Evolutionary conservation across 1,139 yeast genomes (phyloP).

Genomic region (Wickerhamiella infanticola): DNA sequence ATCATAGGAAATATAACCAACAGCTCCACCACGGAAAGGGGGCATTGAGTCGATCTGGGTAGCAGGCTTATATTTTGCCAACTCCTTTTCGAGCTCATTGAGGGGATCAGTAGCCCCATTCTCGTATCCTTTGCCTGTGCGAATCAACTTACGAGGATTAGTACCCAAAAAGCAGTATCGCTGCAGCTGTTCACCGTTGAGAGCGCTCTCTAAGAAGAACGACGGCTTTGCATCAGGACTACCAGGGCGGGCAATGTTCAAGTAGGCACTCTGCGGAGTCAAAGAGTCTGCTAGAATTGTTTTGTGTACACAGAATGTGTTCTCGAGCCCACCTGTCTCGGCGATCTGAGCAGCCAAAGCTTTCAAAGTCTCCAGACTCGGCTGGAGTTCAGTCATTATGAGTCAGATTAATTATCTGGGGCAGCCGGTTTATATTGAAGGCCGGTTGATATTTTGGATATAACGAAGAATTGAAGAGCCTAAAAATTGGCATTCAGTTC

Average conservation of each 20-base stretch:
- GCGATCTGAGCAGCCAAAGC: constrained; percentile 24
- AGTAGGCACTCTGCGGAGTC: constrained; percentile 81
- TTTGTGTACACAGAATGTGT: constrained; percentile 62
- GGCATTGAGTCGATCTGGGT: constrained; percentile 42
- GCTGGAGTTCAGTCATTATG: constrained; percentile 32
- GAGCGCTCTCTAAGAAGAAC: constrained; percentile 75
- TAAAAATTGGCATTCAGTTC: too few species aligned
- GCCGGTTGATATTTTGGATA: too few species aligned
- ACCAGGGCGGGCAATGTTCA: constrained; percentile 65
- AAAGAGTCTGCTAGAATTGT: constrained; percentile 60
- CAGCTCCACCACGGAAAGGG: constrained; percentile 82
- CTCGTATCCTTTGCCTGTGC: constrained; percentile 55
- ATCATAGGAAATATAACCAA: constrained; percentile 90
- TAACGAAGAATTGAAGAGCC: too few species aligned
- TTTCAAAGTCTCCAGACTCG: constrained; percentile 37
- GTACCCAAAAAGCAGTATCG: constrained; percentile 85
- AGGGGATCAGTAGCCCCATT: constrained; percentile 79
- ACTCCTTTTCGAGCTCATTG: constrained; percentile 53
- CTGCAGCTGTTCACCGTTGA: constrained; percentile 77
- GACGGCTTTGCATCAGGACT: constrained; percentile 39
- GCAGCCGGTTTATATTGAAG: too few species aligned
- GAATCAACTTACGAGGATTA: constrained; percentile 63
- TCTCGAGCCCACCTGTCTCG: constrained; percentile 22
- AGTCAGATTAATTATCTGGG: background rate
- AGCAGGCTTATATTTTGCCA: constrained; percentile 50